phyloP scores from a whole-genome alignment of 1,284 basidiomycete genomes.

The Dichomitus squalens region DNA sequence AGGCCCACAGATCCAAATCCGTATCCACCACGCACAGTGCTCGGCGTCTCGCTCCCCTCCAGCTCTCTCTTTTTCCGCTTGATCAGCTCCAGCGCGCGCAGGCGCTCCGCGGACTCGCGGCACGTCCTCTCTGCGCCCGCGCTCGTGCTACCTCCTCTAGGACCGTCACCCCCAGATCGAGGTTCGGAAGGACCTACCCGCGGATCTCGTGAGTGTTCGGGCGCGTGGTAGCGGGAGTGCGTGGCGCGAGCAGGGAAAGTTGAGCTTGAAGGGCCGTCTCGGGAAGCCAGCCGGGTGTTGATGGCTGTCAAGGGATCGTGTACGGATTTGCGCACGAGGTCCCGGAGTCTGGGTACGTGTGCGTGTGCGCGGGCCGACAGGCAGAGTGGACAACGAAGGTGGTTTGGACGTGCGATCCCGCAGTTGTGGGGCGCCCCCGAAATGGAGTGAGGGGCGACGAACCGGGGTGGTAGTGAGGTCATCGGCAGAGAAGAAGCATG shows the following conservation, averaged over 20 bases:
- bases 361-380: not conserved
- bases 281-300: conserved; percentile 59
- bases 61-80: conserved; percentile 61
- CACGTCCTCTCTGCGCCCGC: conserved; percentile 55
- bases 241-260: conserved; percentile 12
- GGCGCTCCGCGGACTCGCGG: conserved; percentile 74
- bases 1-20: conserved; percentile 48
- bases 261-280: conserved; percentile 24
- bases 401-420: not conserved
- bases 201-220: too few species aligned
- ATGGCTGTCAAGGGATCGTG: conserved; percentile 77
- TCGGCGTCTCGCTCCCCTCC: conserved; percentile 67
- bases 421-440: not conserved
- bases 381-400: not conserved
- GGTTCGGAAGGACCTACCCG: too few species aligned
- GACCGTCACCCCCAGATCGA: too few species aligned
- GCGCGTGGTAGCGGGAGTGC: too few species aligned
- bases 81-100: conserved; percentile 71
- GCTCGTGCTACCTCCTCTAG: conserved; percentile 6
- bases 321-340: conserved; percentile 59
- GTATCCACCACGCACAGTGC: conserved; percentile 62
- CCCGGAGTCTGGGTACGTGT: conserved; percentile 50
- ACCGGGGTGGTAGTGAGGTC: not conserved
- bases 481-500: not conserved
- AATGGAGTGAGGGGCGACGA: not conserved